phyloP scores from a whole-genome alignment of 371 early-diverging fungal genomes.

The Parasitella parasitica region DNA sequence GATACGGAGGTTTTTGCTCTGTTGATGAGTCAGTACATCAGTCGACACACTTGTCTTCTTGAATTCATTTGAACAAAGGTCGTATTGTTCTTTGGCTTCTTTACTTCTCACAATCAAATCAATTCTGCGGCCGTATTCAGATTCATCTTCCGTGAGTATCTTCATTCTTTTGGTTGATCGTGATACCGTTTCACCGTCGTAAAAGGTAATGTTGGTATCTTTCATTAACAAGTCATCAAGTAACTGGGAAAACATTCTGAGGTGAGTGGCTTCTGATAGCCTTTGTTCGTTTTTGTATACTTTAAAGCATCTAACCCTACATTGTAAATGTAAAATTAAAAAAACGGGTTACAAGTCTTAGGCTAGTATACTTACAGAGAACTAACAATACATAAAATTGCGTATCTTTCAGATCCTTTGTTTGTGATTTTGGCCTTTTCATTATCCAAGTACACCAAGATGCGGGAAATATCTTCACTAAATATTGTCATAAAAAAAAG shows the following conservation, averaged over 20 bases:
- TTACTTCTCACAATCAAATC: background rate
- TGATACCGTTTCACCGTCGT: background rate
- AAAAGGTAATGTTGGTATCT: background rate
- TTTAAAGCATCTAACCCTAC: conserved; percentile 1
- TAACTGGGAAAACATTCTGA: background rate
- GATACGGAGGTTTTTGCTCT: conserved; percentile 4
- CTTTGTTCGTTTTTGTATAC: background rate
- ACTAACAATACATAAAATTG: background rate
- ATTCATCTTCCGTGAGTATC: conserved; percentile 1
- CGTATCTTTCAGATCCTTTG: background rate
- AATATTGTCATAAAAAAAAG: background rate
- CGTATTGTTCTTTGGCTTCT: conserved; percentile 6
- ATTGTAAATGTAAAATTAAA: background rate
- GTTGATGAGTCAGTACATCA: background rate
- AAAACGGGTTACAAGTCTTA: background rate
- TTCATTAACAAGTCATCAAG: conserved; percentile 5
- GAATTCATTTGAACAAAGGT: background rate
- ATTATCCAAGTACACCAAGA: background rate
- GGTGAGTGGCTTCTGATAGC: conserved; percentile 1
- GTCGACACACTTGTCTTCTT: background rate
- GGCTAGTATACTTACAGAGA: background rate
- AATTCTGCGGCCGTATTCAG: background rate
- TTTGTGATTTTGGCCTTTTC: background rate
- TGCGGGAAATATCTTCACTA: background rate
- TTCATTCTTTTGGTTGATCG: conserved; percentile 12